Evolutionary conservation across 169 alveolate genomes (phyloP).

Genomic region (Haemoproteus tartakovskyi): DNA sequence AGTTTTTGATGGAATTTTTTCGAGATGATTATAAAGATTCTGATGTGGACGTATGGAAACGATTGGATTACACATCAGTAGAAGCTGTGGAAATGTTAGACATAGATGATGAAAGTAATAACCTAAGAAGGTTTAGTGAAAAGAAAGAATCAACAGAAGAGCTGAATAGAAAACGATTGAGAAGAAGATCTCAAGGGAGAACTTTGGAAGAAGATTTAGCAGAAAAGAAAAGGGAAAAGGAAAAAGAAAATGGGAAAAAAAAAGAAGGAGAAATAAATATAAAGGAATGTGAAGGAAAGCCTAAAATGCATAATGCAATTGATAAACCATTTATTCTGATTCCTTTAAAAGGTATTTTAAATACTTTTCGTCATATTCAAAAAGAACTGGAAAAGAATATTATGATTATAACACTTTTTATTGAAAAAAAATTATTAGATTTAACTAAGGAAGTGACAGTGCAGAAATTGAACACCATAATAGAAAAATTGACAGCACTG

Average conservation of each 20-base stretch:
- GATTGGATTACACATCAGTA: not conserved
- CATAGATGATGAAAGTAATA: no score
- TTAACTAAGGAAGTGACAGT: conserved; percentile 2
- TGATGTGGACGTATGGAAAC: not conserved
- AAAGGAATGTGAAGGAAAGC: no score
- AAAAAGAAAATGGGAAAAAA: not conserved
- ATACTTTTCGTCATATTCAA: conserved; percentile 39
- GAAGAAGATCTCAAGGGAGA: not conserved
- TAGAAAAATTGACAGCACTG: conserved; percentile 36
- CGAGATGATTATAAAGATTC: no score
- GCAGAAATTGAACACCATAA: conserved; percentile 16
- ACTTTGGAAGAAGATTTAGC: not conserved
- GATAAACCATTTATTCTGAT: conserved; percentile 46
- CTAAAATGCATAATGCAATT: conserved; percentile 27
- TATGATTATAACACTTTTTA: conserved; percentile 42
- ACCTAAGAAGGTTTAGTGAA: no score
- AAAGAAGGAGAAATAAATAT: not conserved
- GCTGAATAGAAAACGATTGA: no score
- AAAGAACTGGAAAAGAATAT: conserved; percentile 41
- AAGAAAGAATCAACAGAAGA: no score
- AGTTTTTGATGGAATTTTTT: no score
- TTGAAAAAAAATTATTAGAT: conserved; percentile 28
- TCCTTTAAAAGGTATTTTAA: conserved; percentile 29
- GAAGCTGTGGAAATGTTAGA: not conserved
- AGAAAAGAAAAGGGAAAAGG: not conserved